phyloP scores from a whole-genome alignment of 352 stramenopile species.

The Globisporangium solare region DNA sequence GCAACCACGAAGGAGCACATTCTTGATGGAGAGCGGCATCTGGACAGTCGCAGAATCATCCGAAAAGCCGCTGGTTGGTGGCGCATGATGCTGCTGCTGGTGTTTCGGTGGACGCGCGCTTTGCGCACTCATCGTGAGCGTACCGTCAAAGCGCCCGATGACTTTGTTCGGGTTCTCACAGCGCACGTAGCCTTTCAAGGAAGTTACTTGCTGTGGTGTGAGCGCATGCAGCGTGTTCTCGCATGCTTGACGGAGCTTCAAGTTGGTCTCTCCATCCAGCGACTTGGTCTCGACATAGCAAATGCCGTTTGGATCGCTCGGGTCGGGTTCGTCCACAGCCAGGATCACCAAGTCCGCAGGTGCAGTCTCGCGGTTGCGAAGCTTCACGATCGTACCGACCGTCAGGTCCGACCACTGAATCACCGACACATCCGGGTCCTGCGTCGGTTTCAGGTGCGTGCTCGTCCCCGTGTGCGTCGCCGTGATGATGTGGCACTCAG shows the following conservation, averaged over 20 bases:
- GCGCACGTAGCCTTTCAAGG: slow-evolving; percentile 44
- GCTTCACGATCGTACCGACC: slow-evolving; percentile 81
- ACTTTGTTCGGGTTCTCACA: slow-evolving; percentile 78
- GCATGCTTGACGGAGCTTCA: slow-evolving; percentile 81
- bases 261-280: slow-evolving; percentile 88
- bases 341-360: slow-evolving; percentile 87
- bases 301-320: slow-evolving; percentile 55
- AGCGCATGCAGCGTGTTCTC: slow-evolving; percentile 49
- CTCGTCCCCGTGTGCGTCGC: slow-evolving; percentile 38
- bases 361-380: slow-evolving; percentile 72
- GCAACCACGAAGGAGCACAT: slow-evolving; percentile 85
- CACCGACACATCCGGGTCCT: slow-evolving; percentile 37
- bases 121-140: slow-evolving; percentile 31
- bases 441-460: slow-evolving; percentile 23
- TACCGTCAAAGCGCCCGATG: slow-evolving; percentile 76
- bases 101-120: slow-evolving; percentile 12
- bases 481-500: slow-evolving; percentile 49
- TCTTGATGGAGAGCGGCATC: slow-evolving; percentile 73
- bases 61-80: slow-evolving; percentile 5
- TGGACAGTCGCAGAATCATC: slow-evolving; percentile 20
- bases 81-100: not conserved
- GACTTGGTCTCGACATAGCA: slow-evolving; percentile 88
- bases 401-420: slow-evolving; percentile 73
- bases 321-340: slow-evolving; percentile 59
- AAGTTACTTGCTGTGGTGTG: slow-evolving; percentile 27